Base-by-base conservation (phyloP, 768 basidiomycete genomes). In the Sporobolomyces pararoseus region DNA sequence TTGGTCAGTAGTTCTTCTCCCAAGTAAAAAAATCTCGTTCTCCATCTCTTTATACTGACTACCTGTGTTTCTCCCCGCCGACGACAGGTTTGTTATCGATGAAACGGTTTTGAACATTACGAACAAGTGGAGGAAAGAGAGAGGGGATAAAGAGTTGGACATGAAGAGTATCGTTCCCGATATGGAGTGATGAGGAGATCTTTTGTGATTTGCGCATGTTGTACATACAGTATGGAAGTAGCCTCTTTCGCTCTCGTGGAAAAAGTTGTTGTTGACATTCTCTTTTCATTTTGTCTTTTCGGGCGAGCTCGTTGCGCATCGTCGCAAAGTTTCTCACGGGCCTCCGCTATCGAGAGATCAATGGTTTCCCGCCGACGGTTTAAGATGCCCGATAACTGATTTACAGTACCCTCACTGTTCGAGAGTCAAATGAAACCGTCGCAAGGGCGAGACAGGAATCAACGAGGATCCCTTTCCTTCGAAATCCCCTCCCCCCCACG, bases 41-140 rank as follows among this genome's bases (percentile, higher is more conserved):
- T 47, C 46, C 29, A n/a, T 64, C 50, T 16, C 46, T 47, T 23
- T 47, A 6, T 47, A 7, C 46, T 23, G 10, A 12, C 46, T 47
- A 9, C 17, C 39, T 42, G 9, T 42, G 10, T 42, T 42, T 42
- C 39, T 9, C 39, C 17, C 17, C 39, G n/a, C n/a, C n/a, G n/a
- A n/a, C n/a, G n/a, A n/a, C n/a, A 95, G 92, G 54, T 90, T 88
- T 79, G 83, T 97, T 66, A 83, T 91, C 42, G 91, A 94, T 70
- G 83, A 84, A 42, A 82, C 84, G 4, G 88, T 89, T 0, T 79
- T 93, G 54, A 83, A 78, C 37, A 85, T 88, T 63, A 83, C 86
- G 50, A 96, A 97, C 79, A 85, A 86, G n/a, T 96, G 94, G 94
- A 84, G 93, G 70, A 82, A 85, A 68, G 88, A 90, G 74, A 83